Base-by-base conservation (phyloP, 2,329 filamentous ascomycete genomes). In the Curvularia eragrostidis region DNA sequence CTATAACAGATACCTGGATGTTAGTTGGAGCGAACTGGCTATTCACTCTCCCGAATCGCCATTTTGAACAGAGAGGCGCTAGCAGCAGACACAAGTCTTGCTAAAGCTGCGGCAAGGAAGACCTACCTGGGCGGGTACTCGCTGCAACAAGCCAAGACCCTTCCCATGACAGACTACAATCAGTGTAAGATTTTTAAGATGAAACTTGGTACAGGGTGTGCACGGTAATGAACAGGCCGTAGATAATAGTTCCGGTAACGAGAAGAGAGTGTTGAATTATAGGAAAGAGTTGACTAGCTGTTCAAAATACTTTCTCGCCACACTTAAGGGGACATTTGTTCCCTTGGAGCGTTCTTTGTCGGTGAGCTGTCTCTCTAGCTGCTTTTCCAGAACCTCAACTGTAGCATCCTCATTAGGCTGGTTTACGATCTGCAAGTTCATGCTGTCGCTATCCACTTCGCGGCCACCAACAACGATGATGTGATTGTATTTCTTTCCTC, bases 401-500 rank as follows among this genome's bases (percentile, higher is more conserved):
- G 67, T 63, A 3, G 60, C 59, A 24, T 72, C 70, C 52, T 66
- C 59, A 19, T 69, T 66, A 13, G 78, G 79, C 64, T 79, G 78
- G 56, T 79, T 75, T 46, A 79, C 60, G 2, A 74, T 48, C 52
- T 73, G 65, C 51, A 77, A 26, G 28, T 58, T 70, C 61, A 76
- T 52, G 13, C 55, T 63, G 5, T 61, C 62, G n/a, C 41, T 63
- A 12, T 70, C 58, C 2, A 70, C 69, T 52, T 78, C 75, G 5
- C 61, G 64, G 1, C 57, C 52, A 2, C 93, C 93, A 10, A 95
- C 80, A 1, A 93, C 87, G 30, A 91, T 82, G 51, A 95, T 86
- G 54, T 91, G 81, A 52, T 89, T 87, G 73, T 93, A 95, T 39
- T 88, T 88, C 75, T 87, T 89, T 47, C 77, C 73, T 63, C 85